Evolutionary conservation across 139 green algal genomes (phyloP).

Genomic region (Ostreobium quekettii): DNA sequence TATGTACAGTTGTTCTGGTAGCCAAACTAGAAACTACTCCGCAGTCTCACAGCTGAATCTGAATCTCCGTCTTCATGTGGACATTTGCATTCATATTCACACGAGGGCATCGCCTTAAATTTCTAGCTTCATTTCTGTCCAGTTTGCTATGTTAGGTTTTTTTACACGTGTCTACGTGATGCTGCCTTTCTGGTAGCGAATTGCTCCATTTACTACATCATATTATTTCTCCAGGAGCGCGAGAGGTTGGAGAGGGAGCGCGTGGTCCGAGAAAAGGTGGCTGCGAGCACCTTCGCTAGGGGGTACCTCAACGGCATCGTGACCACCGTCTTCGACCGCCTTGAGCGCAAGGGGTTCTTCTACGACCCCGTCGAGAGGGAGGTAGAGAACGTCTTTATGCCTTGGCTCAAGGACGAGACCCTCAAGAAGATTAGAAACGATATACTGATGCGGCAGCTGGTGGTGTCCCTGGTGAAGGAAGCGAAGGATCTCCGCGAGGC

Average conservation of each 20-base stretch:
- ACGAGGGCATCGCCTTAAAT: no score
- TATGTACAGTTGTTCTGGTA: no score
- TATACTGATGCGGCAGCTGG: neutral
- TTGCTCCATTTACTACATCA: neutral
- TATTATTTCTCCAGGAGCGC: conserved; percentile 40
- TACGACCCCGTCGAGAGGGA: conserved; percentile 71
- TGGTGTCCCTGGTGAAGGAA: neutral
- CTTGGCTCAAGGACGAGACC: conserved; percentile 57
- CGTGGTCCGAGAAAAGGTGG: conserved; percentile 53
- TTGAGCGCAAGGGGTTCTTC: conserved; percentile 62
- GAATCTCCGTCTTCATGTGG: no score
- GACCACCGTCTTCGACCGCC: conserved; percentile 48
- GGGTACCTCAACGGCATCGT: conserved; percentile 73
- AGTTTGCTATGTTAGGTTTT: no score
- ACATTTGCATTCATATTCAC: no score
- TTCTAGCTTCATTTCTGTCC: no score
- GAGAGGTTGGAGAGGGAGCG: conserved; percentile 54
- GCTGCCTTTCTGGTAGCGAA: no score
- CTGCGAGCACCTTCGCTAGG: conserved; percentile 55
- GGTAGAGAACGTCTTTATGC: conserved; percentile 61
- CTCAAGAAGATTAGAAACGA: neutral
- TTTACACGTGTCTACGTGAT: no score
- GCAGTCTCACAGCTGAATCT: no score
- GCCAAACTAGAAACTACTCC: no score
- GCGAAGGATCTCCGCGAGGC: neutral